Evolutionary conservation across 2,329 filamentous ascomycete genomes (phyloP), one percentile per base, ranked within the genome.

Genomic region (Hawksworthiomyces lignivorus): DNA sequence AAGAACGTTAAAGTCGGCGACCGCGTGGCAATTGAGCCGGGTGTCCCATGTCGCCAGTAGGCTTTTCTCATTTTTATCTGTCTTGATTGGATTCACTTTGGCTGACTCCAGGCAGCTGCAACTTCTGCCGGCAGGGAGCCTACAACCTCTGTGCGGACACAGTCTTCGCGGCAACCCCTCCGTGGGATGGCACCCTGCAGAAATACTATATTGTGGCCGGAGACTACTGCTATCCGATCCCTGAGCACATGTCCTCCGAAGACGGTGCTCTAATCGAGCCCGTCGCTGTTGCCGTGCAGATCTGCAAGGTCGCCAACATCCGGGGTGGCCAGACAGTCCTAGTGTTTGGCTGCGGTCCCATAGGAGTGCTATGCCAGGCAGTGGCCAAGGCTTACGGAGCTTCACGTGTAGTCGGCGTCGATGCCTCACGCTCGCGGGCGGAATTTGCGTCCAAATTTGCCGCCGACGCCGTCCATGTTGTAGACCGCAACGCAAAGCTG

Each of bases 1-100:
- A 74, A 64, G 36, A 66, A 62, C 4, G 61, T 84, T 43, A 72
- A 74, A 51, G 67, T 74, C 24, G 80, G 80, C 41, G 80, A 84
- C 55, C 67, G 69, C n/a, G 80, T 84, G 17, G 77, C 78, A 21
- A 76, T 84, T 65, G 80, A 84, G 61, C 77, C 77, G 3, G 78
- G 78, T 32, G 65, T 78, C 12, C 73, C 75, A 0, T 82, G 78
- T 59, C 67, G 75, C 22, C 63, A 26, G 24, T 69, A 31, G 15
- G 29, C 8, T 9, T 18, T 31, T 31, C 9, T 31, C 17, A 7
- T 18, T 31, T 18, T 31, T 31, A 9, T 18, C 15, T 18, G 11
- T 31, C 29, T 31, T n/a, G 17, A n/a, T n/a, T 31, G 14, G 11
- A 8, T 7, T 31, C 29, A 7, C 75, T 20, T 63, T 12, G 12